Evolutionary conservation across 306 rosid species (phyloP).

Genomic region (Cyamopsis tetragonoloba): DNA sequence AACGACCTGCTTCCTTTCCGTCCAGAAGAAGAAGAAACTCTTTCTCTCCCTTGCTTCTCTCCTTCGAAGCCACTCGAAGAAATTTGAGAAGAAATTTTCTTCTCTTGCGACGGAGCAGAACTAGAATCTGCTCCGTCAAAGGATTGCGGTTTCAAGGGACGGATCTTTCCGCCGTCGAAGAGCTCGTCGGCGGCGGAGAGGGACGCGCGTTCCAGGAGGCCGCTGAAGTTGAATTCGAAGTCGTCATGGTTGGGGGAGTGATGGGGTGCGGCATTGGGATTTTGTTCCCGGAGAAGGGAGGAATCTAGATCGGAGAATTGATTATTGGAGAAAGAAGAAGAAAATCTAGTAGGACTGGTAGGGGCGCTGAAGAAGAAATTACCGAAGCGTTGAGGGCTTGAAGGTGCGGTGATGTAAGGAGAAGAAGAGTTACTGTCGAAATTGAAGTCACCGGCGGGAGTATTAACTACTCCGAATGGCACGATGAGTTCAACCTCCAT

Average conservation of each 20-base stretch:
- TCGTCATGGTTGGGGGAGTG: not conserved
- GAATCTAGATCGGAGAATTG: slow-evolving; percentile 30
- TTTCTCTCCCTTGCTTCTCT: slow-evolving; percentile 48
- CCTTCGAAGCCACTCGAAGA: too few species aligned
- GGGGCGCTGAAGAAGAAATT: slow-evolving; percentile 80
- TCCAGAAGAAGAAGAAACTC: not conserved
- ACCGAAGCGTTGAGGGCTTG: slow-evolving; percentile 72
- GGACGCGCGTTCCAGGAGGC: slow-evolving; percentile 39
- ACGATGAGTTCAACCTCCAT: slow-evolving; percentile 37
- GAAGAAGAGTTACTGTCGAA: slow-evolving; percentile 78
- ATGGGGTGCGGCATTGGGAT: not conserved
- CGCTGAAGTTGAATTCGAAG: slow-evolving; percentile 63
- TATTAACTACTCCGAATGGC: slow-evolving; percentile 8
- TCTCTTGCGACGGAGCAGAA: slow-evolving; percentile 37
- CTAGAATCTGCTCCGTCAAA: not conserved
- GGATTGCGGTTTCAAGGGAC: slow-evolving; percentile 56
- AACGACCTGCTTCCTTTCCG: slow-evolving; percentile 67
- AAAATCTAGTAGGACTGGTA: slow-evolving; percentile 60
- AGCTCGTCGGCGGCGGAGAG: slow-evolving; percentile 82
- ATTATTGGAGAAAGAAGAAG: slow-evolving; percentile 39
- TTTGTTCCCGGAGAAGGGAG: slow-evolving; percentile 61
- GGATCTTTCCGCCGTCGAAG: slow-evolving; percentile 72
- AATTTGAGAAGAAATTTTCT: too few species aligned
- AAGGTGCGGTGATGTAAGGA: slow-evolving; percentile 87
- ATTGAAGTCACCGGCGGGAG: slow-evolving; percentile 49